Conservation (phyloP, 176 grass and related monocot species). For the Coix lacrymajobi region DNA sequence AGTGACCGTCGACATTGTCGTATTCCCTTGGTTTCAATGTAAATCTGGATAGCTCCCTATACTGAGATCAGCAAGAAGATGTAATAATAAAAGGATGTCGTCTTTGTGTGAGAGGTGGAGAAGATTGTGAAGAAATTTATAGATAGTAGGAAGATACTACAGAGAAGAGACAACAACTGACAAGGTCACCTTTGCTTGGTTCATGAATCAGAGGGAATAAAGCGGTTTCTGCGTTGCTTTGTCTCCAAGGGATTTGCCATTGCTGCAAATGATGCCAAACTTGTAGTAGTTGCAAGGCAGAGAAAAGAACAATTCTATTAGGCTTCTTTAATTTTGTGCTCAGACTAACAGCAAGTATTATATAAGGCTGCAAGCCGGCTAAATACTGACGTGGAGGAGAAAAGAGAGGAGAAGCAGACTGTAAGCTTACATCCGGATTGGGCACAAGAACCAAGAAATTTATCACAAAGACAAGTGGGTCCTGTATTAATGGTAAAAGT, state of each 20-base stretch:
- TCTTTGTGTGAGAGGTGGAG: neutral
- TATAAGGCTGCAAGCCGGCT: too few species aligned
- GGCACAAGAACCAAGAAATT: too few species aligned
- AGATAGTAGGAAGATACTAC: neutral
- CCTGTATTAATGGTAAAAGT: too few species aligned
- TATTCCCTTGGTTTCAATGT: neutral
- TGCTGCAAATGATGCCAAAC: constrained; percentile 25
- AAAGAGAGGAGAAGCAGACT: too few species aligned
- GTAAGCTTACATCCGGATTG: too few species aligned
- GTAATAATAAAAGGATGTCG: neutral
- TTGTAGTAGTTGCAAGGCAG: constrained; percentile 15
- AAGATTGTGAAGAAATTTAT: constrained; percentile 2
- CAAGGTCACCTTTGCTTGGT: constrained; percentile 21
- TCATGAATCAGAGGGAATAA: constrained; percentile 21
- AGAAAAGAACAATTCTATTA: neutral
- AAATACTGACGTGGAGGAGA: too few species aligned
- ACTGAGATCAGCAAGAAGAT: neutral
- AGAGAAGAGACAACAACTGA: neutral
- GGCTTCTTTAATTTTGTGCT: too few species aligned
- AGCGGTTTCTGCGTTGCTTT: constrained; percentile 11
- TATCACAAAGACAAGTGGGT: too few species aligned
- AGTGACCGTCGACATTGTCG: constrained; percentile 16
- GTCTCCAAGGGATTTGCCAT: neutral
- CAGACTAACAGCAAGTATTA: too few species aligned
- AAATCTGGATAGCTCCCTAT: neutral